phyloP scores from a whole-genome alignment of 495 filamentous ascomycete genomes.

The Neurospora hispaniola region DNA sequence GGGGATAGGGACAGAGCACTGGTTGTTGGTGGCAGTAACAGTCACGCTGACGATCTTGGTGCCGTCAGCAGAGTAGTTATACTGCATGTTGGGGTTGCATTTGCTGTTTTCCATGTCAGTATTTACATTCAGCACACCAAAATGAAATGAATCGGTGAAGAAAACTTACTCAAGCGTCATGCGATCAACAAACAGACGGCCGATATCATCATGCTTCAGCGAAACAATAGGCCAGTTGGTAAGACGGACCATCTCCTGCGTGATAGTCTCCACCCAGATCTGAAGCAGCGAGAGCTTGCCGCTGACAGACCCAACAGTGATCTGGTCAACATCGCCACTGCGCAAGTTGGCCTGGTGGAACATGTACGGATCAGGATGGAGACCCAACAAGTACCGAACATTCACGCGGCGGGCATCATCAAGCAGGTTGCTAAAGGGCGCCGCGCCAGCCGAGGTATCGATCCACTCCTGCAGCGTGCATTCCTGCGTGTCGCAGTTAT shows the following conservation, averaged over 20 bases:
- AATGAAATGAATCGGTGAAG: not conserved
- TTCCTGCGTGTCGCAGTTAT: constrained; percentile 47
- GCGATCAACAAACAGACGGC: constrained; percentile 37
- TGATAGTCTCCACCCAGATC: constrained; percentile 49
- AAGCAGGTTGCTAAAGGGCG: constrained; percentile 39
- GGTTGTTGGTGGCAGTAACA: constrained; percentile 39
- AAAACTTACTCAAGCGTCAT: constrained; percentile 37
- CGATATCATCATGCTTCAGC: constrained; percentile 47
- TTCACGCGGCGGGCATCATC: constrained; percentile 39
- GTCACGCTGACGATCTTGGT: constrained; percentile 41
- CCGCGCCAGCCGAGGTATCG: constrained; percentile 42
- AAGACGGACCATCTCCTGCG: constrained; percentile 47
- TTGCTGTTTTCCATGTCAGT: constrained; percentile 9
- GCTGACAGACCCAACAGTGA: constrained; percentile 42
- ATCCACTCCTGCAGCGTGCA: constrained; percentile 53
- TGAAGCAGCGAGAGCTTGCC: constrained; percentile 45
- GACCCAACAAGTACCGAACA: constrained; percentile 43
- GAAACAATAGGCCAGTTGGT: constrained; percentile 49
- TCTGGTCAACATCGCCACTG: constrained; percentile 32
- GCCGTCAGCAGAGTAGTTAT: constrained; percentile 27
- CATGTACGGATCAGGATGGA: constrained; percentile 42
- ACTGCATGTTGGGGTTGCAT: constrained; percentile 41
- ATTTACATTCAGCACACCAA: not conserved
- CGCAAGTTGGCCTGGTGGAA: constrained; percentile 53
- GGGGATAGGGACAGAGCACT: constrained; percentile 41